phyloP scores from a whole-genome alignment of 2,329 filamentous ascomycete species.

The Leptographium galeiforme region DNA sequence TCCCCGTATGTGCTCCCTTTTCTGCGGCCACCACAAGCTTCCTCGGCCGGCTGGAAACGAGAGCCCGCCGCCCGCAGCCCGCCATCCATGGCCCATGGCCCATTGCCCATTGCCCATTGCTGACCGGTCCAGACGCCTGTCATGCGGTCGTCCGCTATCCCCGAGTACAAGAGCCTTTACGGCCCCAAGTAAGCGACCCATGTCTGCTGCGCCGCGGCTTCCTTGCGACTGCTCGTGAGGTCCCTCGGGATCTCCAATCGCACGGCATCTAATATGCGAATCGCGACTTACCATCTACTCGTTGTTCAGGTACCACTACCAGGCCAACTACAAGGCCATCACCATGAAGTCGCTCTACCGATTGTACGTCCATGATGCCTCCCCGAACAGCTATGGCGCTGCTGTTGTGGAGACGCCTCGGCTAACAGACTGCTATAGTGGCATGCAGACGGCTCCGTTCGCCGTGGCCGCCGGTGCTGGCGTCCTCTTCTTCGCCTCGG shows the following conservation, averaged over 20 bases:
- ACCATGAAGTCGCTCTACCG: constrained; percentile 25
- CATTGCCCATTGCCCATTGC: not conserved
- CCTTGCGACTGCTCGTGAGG: no score
- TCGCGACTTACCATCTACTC: not conserved
- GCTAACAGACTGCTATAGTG: constrained; percentile 23
- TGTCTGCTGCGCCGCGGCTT: no score
- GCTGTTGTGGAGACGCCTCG: not conserved
- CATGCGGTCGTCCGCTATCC: constrained; percentile 23
- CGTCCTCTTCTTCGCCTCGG: constrained; percentile 47
- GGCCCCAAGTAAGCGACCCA: constrained; percentile 47
- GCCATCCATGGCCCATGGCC: no score
- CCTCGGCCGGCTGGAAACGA: not conserved
- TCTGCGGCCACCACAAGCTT: not conserved
- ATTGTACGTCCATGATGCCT: constrained; percentile 1
- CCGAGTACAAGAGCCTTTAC: constrained; percentile 46
- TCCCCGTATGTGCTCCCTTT: constrained; percentile 14
- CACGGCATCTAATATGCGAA: not conserved
- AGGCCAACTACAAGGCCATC: constrained; percentile 40
- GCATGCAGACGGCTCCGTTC: constrained; percentile 37
- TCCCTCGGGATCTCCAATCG: no score
- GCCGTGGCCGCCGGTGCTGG: constrained; percentile 44
- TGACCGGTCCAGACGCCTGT: constrained; percentile 27
- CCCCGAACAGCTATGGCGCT: no score
- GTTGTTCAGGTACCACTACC: constrained; percentile 40
- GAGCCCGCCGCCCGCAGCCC: no score